Conservation (phyloP, 345 rosid species). For the Streptanthus diversifolius region DNA sequence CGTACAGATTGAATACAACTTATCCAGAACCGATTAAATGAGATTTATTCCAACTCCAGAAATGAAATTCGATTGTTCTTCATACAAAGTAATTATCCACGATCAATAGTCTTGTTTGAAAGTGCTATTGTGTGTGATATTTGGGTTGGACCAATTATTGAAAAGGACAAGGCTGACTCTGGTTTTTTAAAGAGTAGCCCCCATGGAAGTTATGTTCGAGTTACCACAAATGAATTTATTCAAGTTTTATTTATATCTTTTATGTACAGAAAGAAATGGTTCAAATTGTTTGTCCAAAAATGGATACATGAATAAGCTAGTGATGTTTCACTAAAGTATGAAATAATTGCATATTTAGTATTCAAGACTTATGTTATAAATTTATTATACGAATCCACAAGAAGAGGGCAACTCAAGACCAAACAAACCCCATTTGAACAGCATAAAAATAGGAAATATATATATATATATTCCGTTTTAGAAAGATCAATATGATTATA, state of each 20-base stretch:
- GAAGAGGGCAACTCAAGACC: constrained; percentile 4
- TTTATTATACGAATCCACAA: background rate
- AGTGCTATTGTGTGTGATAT: background rate
- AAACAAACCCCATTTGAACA: background rate
- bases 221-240: background rate
- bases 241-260: background rate
- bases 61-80: background rate
- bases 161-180: constrained; percentile 25
- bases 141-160: constrained; percentile 23
- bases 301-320: background rate
- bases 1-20: background rate
- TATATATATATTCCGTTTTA: background rate
- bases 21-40: background rate
- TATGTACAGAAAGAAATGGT: background rate
- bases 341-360: background rate
- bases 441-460: background rate
- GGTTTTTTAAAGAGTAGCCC: constrained; percentile 25
- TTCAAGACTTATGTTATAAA: background rate
- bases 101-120: background rate
- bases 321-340: constrained; percentile 6
- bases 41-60: background rate
- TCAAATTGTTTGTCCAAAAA: constrained; percentile 23
- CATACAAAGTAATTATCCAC: background rate
- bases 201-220: constrained; percentile 15
- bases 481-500: background rate